Percentiles rank a stretch among this genome's conserved stretches.
These are phyloP conservation scores for Theileria luwenshuni DNA, from an alignment of 169 alveolate genomes.

Conservation along the genomic window DNA sequence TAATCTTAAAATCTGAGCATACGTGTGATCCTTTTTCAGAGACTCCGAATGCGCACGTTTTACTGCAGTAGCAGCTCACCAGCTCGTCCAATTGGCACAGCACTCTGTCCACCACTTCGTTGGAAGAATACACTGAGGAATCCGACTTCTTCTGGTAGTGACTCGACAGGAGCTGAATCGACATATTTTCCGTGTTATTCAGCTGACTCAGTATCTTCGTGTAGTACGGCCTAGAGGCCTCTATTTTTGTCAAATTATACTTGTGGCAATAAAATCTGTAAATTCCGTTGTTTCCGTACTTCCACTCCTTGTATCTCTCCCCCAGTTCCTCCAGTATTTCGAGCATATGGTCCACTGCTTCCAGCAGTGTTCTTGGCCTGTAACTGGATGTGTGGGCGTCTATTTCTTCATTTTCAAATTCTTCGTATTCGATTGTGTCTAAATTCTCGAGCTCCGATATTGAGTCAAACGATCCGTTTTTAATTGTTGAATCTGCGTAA, in stretches of 20 bases:
- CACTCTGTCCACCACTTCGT: slow-evolving; percentile 43
- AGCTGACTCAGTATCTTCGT: slow-evolving; percentile 18
- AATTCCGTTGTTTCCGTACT: slow-evolving; percentile 47
- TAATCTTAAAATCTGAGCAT: neutral
- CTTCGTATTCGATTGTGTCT: slow-evolving; percentile 18
- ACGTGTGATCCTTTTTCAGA: slow-evolving; percentile 14
- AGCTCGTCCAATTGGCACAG: slow-evolving; percentile 65
- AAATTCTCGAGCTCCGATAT: neutral
- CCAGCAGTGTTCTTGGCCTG: slow-evolving; percentile 25
- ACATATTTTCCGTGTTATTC: slow-evolving; percentile 1
- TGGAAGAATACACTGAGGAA: slow-evolving; percentile 26
- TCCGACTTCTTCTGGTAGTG: slow-evolving; percentile 4
- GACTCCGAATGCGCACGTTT: slow-evolving; percentile 49
- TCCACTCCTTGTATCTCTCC: slow-evolving; percentile 54
- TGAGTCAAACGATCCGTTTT: neutral
- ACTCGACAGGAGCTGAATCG: neutral
- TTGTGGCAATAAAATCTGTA: slow-evolving; percentile 66
- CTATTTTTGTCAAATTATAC: slow-evolving; percentile 32
- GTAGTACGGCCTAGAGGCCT: slow-evolving; percentile 25
- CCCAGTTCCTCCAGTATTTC: slow-evolving; percentile 42
- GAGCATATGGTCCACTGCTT: slow-evolving; percentile 24
- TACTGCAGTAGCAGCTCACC: slow-evolving; percentile 60
- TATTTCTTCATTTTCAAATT: slow-evolving; percentile 10
- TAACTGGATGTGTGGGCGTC: neutral
- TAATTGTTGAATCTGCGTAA: slow-evolving; percentile 33